Evolutionary conservation across 768 basidiomycete genomes (phyloP), one percentile per base, ranked within the genome.

Genomic region (Pholiota molesta): DNA sequence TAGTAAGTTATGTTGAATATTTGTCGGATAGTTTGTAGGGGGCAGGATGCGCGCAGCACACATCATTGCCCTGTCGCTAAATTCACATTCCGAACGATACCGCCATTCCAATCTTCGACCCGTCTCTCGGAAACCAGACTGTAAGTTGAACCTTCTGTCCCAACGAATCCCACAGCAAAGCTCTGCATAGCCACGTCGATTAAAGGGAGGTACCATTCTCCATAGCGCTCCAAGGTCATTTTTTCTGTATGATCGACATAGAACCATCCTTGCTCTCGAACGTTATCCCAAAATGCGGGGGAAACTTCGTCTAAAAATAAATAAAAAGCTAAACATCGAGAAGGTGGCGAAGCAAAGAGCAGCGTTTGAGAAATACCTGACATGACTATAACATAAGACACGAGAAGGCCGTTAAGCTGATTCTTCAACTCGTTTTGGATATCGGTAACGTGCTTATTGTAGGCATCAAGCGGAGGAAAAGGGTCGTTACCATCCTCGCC

Each of bases 181-280:
- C 83, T 84, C 62, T 88, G 86, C 33, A 83, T 76, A 6, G 82
- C 82, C 10, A 83, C 78, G 65, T 88, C 85, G 19, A 89, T 70
- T 29, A 88, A 66, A 7, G 82, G 71, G 7, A 78, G 75, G 67
- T 84, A 82, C 79, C 81, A 83, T 65, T 75, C 75, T 14, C 79
- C 80, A 58, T 75, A 69, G 19, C 49, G 68, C 61, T 78, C 73
- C 10, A 66, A 65, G 9, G 80, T 83, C 8, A 52, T 55, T 58
- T 74, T 73, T 45, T 64, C 66, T 10, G 69, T 68, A 62, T 80
- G 81, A 63, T 81, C 76, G 37, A 79, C 71, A 54, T 74, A 72
- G 29, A 66, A 73, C 81, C 81, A 84, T 5, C 81, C 81, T 39
- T 74, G 67, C 1, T 60, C 68, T 11, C 57, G 66, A 13, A 80